These are phyloP conservation scores for Chrysanthemum lavandulifolium DNA, from an alignment of 129 eudicot genomes.

Conservation along the genomic window DNA sequence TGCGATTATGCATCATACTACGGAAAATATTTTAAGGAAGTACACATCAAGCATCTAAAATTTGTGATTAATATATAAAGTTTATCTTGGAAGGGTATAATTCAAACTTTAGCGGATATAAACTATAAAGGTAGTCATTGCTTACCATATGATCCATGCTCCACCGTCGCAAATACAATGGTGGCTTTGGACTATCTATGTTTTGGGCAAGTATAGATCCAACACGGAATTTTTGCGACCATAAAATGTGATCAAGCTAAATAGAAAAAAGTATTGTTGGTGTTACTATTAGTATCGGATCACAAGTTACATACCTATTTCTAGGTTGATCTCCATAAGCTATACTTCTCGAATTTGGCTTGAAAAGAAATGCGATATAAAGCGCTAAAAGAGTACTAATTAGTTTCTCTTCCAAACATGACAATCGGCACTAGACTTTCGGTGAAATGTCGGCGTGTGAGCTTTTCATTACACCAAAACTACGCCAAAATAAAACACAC, in stretches of 20 bases:
- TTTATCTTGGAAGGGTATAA: too few relatives aligned
- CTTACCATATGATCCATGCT: slow-evolving; percentile 97
- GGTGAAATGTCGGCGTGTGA: not conserved
- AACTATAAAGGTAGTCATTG: not conserved
- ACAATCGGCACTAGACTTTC: slow-evolving; percentile 9
- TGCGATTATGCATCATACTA: too few relatives aligned
- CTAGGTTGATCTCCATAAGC: slow-evolving; percentile 97
- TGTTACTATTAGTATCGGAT: not conserved
- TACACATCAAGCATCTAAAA: too few relatives aligned
- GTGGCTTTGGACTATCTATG: slow-evolving; percentile 65
- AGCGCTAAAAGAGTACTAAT: not conserved
- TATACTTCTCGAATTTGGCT: slow-evolving; percentile 70
- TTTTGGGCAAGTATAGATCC: slow-evolving; percentile 84
- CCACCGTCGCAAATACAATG: slow-evolving; percentile 89
- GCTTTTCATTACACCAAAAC: not conserved
- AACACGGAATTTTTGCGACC: slow-evolving; percentile 44
- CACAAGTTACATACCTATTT: slow-evolving; percentile 51
- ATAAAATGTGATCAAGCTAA: slow-evolving; percentile 10
- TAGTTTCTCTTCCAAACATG: slow-evolving; percentile 18
- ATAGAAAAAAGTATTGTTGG: not conserved
- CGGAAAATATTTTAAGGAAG: too few relatives aligned
- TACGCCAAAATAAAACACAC: slow-evolving; percentile 31
- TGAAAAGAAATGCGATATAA: not conserved
- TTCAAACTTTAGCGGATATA: not conserved
- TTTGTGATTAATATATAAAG: too few relatives aligned